Percentiles rank a stretch among this genome's conserved stretches.
phyloP scores from a whole-genome alignment of 371 early-diverging fungal genomes.

The Apophysomyces variabilis region DNA sequence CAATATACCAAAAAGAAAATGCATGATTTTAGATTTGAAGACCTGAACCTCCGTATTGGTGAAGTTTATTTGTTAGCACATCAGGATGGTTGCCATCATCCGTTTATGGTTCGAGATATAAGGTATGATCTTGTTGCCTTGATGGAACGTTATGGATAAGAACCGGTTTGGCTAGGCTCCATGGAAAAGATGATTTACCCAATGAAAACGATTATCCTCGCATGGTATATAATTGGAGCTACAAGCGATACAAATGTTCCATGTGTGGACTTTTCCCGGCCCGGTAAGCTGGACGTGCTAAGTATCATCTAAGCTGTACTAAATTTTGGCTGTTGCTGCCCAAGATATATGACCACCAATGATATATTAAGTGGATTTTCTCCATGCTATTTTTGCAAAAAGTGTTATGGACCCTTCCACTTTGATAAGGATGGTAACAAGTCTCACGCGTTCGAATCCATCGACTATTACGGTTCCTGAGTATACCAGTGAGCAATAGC shows the following conservation, averaged over 20 bases:
- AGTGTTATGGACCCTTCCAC: constrained; percentile 77
- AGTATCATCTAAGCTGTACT: neutral
- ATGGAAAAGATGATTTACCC: constrained; percentile 48
- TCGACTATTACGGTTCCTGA: neutral
- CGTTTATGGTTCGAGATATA: constrained; percentile 67
- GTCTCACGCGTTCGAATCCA: neutral
- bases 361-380: constrained; percentile 73
- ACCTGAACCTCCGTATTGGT: constrained; percentile 60
- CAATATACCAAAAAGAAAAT: constrained; percentile 40
- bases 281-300: constrained; percentile 30
- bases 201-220: constrained; percentile 55
- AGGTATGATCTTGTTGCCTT: constrained; percentile 37
- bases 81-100: constrained; percentile 78
- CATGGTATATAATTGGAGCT: constrained; percentile 50
- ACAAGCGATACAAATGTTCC: constrained; percentile 60
- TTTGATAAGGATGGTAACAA: constrained; percentile 55
- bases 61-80: constrained; percentile 73
- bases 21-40: constrained; percentile 58
- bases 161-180: constrained; percentile 17
- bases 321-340: neutral
- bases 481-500: no score
- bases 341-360: constrained; percentile 64
- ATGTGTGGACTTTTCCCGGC: constrained; percentile 74
- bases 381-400: constrained; percentile 80
- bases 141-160: constrained; percentile 8